Conservation (phyloP, 176 grass and related monocot species). For the Melocanna baccifera region DNA sequence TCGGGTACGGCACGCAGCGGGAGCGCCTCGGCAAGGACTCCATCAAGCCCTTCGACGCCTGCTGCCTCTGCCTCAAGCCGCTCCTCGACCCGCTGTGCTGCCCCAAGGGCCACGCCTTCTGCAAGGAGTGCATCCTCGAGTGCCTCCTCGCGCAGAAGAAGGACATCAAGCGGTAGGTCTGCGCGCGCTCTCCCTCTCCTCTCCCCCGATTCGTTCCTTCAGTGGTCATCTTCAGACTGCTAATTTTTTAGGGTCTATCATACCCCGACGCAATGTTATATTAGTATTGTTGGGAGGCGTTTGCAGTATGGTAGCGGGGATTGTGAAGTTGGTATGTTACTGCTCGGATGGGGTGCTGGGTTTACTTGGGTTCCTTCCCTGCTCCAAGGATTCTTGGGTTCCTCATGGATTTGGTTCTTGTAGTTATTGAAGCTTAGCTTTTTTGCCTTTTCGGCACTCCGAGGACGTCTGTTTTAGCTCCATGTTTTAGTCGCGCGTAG, state of each 20-base stretch:
- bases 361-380: not conserved
- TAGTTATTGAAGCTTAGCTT: not conserved
- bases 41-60: conserved; percentile 98
- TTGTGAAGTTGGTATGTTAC: not conserved
- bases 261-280: too few relatives aligned
- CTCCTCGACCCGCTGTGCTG: conserved; percentile 88
- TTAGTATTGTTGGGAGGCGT: not conserved
- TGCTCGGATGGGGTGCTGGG: not conserved
- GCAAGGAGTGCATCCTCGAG: conserved; percentile 97
- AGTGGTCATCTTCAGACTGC: not conserved
- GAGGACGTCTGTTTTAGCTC: not conserved
- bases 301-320: too few relatives aligned
- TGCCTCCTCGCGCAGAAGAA: conserved; percentile 99
- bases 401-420: not conserved
- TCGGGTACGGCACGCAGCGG: conserved; percentile 98
- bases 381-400: not conserved
- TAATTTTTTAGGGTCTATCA: not conserved
- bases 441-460: not conserved
- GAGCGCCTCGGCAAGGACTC: conserved; percentile 98
- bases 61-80: conserved; percentile 94
- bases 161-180: conserved; percentile 80
- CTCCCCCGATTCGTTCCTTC: not conserved
- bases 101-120: conserved; percentile 92
- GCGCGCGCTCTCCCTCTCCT: not conserved
- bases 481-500: not conserved